Conservation (phyloP, 352 stramenopile genomes). For the Halophytophthora batemanensis region DNA sequence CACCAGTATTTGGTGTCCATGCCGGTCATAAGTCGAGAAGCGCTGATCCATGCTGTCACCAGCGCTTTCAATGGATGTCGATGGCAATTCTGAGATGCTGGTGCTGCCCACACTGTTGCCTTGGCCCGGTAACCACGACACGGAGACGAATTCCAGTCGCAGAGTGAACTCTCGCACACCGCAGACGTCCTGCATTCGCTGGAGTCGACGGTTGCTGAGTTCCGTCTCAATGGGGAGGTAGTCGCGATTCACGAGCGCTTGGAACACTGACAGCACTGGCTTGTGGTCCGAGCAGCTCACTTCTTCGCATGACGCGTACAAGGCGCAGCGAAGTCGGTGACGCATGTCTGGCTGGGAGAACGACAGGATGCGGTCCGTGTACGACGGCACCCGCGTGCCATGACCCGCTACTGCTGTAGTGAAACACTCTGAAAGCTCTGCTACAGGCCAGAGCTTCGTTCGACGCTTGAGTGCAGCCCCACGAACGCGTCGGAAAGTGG, state of each 20-base stretch:
- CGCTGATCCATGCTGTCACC: conserved; percentile 20
- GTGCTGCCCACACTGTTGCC: background rate
- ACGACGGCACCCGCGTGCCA: conserved; percentile 77
- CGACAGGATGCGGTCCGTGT: conserved; percentile 88
- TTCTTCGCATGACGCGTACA: conserved; percentile 74
- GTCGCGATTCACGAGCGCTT: conserved; percentile 60
- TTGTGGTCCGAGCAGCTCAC: conserved; percentile 84
- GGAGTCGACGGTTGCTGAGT: conserved; percentile 38
- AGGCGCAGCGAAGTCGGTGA: conserved; percentile 52
- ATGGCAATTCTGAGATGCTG: conserved; percentile 7
- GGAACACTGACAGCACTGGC: conserved; percentile 70
- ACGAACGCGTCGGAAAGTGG: conserved; percentile 69
- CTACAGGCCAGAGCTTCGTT: conserved; percentile 15
- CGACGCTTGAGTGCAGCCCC: conserved; percentile 30
- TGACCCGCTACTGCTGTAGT: conserved; percentile 55
- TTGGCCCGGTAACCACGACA: conserved; percentile 47
- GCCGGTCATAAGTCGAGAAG: conserved; percentile 30
- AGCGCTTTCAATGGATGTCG: conserved; percentile 10
- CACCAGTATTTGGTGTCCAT: conserved; percentile 42
- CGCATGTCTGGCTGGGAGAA: conserved; percentile 73
- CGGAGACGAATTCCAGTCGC: conserved; percentile 41
- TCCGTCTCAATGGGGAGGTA: conserved; percentile 47
- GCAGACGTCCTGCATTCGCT: conserved; percentile 59
- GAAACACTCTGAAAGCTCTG: conserved; percentile 40
- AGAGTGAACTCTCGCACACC: conserved; percentile 61